Conservation (phyloP, 768 basidiomycete genomes). For the Lentinula aciculospora region DNA sequence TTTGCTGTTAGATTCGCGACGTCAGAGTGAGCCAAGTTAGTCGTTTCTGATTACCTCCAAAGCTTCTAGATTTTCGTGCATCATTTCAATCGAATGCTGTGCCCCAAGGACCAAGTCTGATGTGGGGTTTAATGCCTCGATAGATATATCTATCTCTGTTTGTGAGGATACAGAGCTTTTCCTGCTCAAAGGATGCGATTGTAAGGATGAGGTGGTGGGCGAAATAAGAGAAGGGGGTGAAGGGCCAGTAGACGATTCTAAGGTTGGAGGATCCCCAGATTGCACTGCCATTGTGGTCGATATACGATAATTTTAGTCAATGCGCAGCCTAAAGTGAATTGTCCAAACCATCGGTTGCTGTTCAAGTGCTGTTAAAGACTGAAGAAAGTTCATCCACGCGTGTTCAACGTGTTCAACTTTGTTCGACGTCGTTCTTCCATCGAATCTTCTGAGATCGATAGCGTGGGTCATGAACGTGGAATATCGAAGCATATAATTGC, state of each 20-base stretch:
- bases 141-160: neutral
- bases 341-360: neutral
- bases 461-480: neutral
- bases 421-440: neutral
- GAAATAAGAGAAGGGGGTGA: constrained; percentile 9
- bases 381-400: neutral
- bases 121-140: neutral
- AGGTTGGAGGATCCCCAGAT: neutral
- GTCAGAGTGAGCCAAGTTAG: neutral
- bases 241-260: no score
- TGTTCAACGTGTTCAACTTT: neutral
- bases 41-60: neutral
- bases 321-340: constrained; percentile 1
- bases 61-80: neutral
- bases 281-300: neutral
- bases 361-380: neutral
- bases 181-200: neutral
- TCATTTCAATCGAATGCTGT: neutral
- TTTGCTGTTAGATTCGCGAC: neutral
- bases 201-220: neutral
- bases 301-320: neutral
- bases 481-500: neutral
- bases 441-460: neutral
- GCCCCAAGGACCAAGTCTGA: neutral
- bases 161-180: neutral